A percentile compares a stretch with the other conserved stretches of the same genome.
These are phyloP conservation scores for Saccharomycopsis vini DNA, from an alignment of 805 yeast species.

Conservation along the genomic window DNA sequence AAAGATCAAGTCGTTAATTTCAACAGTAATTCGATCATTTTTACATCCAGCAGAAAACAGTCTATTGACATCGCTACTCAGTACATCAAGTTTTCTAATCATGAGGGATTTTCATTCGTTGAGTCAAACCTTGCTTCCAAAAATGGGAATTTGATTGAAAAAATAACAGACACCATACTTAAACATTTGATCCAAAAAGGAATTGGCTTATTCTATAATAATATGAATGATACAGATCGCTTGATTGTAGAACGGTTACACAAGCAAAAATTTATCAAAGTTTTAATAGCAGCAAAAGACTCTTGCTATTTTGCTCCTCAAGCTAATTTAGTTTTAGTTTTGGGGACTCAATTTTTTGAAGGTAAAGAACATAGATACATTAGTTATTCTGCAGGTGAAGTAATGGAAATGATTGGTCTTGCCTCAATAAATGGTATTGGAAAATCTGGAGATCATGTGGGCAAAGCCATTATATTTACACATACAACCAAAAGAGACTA, in stretches of 20 bases:
- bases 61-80: slow-evolving; percentile 45
- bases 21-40: slow-evolving; percentile 37
- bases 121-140: slow-evolving; percentile 30
- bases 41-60: slow-evolving; percentile 47
- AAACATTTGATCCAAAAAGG: slow-evolving; percentile 39
- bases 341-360: slow-evolving; percentile 66
- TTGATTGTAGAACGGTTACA: slow-evolving; percentile 46
- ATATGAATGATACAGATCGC: slow-evolving; percentile 49
- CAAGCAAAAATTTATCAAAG: slow-evolving; percentile 38
- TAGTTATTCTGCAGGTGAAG: slow-evolving; percentile 56
- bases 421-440: slow-evolving; percentile 24
- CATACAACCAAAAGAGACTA: slow-evolving; percentile 46
- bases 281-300: slow-evolving; percentile 57
- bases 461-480: slow-evolving; percentile 49
- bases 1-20: slow-evolving; percentile 25
- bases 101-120: slow-evolving; percentile 31
- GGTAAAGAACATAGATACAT: slow-evolving; percentile 63
- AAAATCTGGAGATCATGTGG: slow-evolving; percentile 23
- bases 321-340: slow-evolving; percentile 48
- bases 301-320: slow-evolving; percentile 40
- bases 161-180: slow-evolving; percentile 40
- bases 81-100: slow-evolving; percentile 31
- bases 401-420: slow-evolving; percentile 57
- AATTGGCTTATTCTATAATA: slow-evolving; percentile 51
- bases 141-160: slow-evolving; percentile 30